These are phyloP conservation scores for Ustilago loliicola DNA, from an alignment of 1,284 basidiomycete genomes.

Conservation along the genomic window DNA sequence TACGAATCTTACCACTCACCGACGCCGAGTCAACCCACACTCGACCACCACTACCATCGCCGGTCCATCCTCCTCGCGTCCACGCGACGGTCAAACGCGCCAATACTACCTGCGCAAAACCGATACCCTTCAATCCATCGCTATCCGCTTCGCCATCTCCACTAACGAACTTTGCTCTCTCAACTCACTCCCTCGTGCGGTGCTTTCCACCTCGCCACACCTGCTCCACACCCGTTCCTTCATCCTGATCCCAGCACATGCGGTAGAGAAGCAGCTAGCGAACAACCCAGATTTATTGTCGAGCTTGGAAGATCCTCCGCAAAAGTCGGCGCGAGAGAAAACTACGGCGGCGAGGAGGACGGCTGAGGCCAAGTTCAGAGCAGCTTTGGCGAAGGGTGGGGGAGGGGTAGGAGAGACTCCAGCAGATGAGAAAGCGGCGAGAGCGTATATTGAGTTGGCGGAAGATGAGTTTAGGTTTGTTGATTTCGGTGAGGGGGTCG, in stretches of 20 bases:
- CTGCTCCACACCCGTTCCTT: slow-evolving; percentile 56
- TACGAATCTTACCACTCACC: neutral
- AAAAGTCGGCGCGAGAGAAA: slow-evolving; percentile 34
- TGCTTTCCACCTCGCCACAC: slow-evolving; percentile 47
- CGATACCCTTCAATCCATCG: slow-evolving; percentile 47
- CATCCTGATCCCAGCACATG: slow-evolving; percentile 48
- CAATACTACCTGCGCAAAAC: slow-evolving; percentile 49
- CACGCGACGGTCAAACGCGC: slow-evolving; percentile 27
- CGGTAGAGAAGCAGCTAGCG: slow-evolving; percentile 38
- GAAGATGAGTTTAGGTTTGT: slow-evolving; percentile 51
- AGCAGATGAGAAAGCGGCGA: slow-evolving; percentile 51
- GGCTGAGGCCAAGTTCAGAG: slow-evolving; percentile 47
- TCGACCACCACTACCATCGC: neutral
- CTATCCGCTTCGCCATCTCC: slow-evolving; percentile 44
- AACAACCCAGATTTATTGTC: slow-evolving; percentile 17
- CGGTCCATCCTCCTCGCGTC: neutral
- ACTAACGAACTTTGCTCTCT: slow-evolving; percentile 42
- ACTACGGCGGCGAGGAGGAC: slow-evolving; percentile 27
- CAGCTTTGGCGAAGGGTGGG: slow-evolving; percentile 19
- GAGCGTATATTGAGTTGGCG: slow-evolving; percentile 49
- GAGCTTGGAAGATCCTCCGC: slow-evolving; percentile 38
- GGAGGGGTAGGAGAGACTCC: slow-evolving; percentile 28
- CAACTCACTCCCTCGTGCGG: slow-evolving; percentile 41
- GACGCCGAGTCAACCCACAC: slow-evolving; percentile 33
- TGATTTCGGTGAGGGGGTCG: slow-evolving; percentile 52